Base-by-base conservation (phyloP, 2,329 filamentous ascomycete genomes). In the Colletotrichum tropicicola region DNA sequence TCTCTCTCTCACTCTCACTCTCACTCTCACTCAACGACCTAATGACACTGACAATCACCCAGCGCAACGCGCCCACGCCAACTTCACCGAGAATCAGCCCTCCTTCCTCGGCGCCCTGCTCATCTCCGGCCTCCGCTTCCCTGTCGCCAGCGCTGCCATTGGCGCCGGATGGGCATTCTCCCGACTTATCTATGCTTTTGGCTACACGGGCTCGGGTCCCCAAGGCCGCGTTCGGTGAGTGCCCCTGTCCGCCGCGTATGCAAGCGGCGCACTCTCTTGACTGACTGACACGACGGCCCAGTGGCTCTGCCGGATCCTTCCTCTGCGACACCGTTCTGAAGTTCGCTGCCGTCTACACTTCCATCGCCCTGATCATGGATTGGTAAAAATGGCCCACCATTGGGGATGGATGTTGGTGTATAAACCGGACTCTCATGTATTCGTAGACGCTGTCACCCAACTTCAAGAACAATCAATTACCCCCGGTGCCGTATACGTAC, bases 31-130 rank as follows among this genome's bases (percentile, higher is more conserved):
- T n/a, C n/a, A n/a, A n/a, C n/a, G n/a, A n/a, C n/a, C n/a, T n/a
- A n/a, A n/a, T n/a, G 21, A 37, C n/a, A 43, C 41, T 63, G 43
- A 62, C 32, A 27, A 5, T 19, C 19, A n/a, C 6, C 28, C 59
- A 85, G 83, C 85, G 55, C 87, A 90, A 72, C 85, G 87, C 49
- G 83, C 87, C 9, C 89, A 91, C 73, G 77, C 80, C 70, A 90
- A 91, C 80, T 91, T 83, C 77, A 82, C 81, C 68, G 89, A 91
- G 80, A 89, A 87, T 77, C 79, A 86, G 35, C 77, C 83, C 8
- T 79, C 86, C 4, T 80, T 86, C 72, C 71, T 90, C 10, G 80
- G 77, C 21, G 77, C 81, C 23, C 77, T 90, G 10, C 74, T 89
- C 65, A 80, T 91, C 69, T 77, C 85, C 9, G 88, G 89, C 30